phyloP scores from a whole-genome alignment of 106 monocot genomes.

The Gastrodia elata region DNA sequence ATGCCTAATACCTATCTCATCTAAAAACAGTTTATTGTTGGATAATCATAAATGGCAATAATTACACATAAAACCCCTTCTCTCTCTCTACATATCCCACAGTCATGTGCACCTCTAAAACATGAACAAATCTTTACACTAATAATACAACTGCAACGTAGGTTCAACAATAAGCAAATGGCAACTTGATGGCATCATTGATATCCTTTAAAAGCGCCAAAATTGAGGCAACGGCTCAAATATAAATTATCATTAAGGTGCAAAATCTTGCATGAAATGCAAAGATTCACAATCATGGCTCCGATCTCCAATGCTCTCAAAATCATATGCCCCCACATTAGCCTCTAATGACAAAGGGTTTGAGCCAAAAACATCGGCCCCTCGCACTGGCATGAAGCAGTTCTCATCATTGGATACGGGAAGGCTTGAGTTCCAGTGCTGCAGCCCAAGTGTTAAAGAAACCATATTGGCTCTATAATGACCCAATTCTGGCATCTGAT shows the following conservation, averaged over 20 bases:
- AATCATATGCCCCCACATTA: neutral
- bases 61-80: neutral
- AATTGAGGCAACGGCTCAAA: neutral
- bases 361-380: neutral
- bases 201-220: neutral
- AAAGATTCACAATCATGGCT: neutral
- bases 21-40: neutral
- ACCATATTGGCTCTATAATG: conserved; percentile 5
- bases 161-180: neutral
- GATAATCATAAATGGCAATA: neutral
- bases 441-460: conserved; percentile 3
- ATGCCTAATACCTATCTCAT: conserved; percentile 2
- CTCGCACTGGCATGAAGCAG: neutral
- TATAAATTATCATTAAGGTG: neutral
- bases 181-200: neutral
- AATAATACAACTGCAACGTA: neutral
- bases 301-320: neutral
- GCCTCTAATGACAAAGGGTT: conserved; percentile 1
- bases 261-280: conserved; percentile 10
- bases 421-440: neutral
- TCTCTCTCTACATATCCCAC: neutral
- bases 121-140: neutral
- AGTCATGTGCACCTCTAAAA: neutral
- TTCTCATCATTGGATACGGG: neutral
- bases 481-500: conserved; percentile 9